These are phyloP conservation scores for Lavandula angustifolia DNA, from an alignment of 257 asterid species.

Conservation along the genomic window DNA sequence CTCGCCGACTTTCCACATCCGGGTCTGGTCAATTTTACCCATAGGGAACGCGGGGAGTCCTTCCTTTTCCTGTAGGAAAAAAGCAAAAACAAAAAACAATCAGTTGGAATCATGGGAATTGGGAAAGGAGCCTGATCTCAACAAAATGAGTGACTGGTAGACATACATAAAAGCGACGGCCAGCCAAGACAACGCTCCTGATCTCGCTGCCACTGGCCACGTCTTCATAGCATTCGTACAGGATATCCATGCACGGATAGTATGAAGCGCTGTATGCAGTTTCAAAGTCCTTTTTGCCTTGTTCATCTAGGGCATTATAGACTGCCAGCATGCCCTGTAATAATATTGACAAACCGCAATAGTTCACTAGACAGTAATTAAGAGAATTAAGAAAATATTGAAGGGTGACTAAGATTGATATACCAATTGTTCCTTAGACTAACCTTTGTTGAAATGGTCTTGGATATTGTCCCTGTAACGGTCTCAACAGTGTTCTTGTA, in stretches of 20 bases:
- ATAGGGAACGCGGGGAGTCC: conserved; percentile 93
- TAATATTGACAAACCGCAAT: conserved; percentile 7
- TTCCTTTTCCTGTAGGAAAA: conserved; percentile 68
- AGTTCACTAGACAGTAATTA: conserved; percentile 2
- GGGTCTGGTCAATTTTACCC: conserved; percentile 91
- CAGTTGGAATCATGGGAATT: background rate
- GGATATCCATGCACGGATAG: conserved; percentile 97
- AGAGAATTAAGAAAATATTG: conserved; percentile 15
- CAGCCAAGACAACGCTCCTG: conserved; percentile 93
- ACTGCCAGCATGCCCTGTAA: conserved; percentile 92
- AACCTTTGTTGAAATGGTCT: conserved; percentile 90
- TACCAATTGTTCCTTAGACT: background rate
- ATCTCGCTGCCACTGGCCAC: conserved; percentile 94
- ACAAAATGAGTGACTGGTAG: background rate
- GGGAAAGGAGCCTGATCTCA: background rate
- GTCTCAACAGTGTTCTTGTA: conserved; percentile 93
- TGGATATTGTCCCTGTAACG: conserved; percentile 82
- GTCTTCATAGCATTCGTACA: conserved; percentile 95
- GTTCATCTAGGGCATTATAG: conserved; percentile 69
- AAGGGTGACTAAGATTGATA: background rate
- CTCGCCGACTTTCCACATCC: conserved; percentile 96
- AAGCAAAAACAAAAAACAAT: background rate
- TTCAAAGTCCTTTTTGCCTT: conserved; percentile 82
- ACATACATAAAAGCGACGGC: conserved; percentile 88
- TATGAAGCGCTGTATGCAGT: conserved; percentile 84